Evolutionary conservation across 2,329 filamentous ascomycete species (phyloP).

Genomic region (Cladorrhinum sp.): DNA sequence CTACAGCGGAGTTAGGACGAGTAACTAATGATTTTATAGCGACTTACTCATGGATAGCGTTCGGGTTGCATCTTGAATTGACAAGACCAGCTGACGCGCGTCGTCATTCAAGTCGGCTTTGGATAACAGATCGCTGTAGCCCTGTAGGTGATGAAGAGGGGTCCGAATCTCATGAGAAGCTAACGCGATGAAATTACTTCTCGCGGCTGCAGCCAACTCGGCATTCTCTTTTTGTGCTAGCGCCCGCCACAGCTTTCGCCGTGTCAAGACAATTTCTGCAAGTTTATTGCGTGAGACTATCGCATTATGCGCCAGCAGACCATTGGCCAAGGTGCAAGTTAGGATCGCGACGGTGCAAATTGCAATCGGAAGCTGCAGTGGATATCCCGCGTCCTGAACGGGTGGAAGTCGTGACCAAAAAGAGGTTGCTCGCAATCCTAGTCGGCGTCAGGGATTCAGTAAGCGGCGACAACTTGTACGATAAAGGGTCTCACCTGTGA

Average conservation of each 20-base stretch:
- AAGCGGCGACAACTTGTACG: not conserved
- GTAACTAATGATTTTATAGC: no score
- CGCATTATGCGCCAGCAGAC: conserved; percentile 7
- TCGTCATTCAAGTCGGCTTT: conserved; percentile 6
- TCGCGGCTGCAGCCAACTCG: conserved; percentile 6
- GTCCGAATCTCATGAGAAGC: conserved; percentile 9
- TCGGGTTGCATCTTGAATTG: conserved; percentile 8
- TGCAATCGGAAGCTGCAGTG: conserved; percentile 3
- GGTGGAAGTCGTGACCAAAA: conserved; percentile 9
- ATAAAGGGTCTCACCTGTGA: conserved; percentile 2
- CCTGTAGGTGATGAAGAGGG: conserved; percentile 8
- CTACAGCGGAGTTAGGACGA: conserved; percentile 3
- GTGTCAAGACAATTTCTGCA: conserved; percentile 6
- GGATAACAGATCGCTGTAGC: conserved; percentile 10
- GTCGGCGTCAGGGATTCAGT: not conserved
- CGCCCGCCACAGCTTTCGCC: conserved; percentile 5
- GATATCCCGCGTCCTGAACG: conserved; percentile 4
- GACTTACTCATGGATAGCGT: conserved; percentile 7
- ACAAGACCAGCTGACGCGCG: conserved; percentile 3
- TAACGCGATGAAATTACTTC: conserved; percentile 9
- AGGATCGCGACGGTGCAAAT: conserved; percentile 7
- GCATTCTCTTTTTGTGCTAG: conserved; percentile 8
- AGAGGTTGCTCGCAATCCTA: conserved; percentile 9
- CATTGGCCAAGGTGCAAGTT: conserved; percentile 7
- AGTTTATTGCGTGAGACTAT: conserved; percentile 7